A percentile compares a stretch with the other conserved stretches of the same genome.
phyloP scores from a whole-genome alignment of 495 filamentous ascomycete genomes.

The Letharia columbiana region DNA sequence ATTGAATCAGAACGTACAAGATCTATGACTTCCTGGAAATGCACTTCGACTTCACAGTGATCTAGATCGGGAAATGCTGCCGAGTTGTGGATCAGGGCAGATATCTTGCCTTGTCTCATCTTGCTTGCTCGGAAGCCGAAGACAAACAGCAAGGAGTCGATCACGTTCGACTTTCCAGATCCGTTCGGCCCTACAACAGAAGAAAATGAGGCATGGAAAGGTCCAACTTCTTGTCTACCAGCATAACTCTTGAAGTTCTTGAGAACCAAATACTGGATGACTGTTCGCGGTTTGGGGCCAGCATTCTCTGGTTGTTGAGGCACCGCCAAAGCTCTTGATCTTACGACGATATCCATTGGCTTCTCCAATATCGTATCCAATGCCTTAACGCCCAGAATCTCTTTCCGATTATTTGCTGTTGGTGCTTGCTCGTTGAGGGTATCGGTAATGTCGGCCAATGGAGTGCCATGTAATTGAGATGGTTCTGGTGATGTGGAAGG shows the following conservation, averaged over 20 bases:
- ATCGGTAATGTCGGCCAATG: slow-evolving; percentile 70
- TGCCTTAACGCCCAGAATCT: slow-evolving; percentile 58
- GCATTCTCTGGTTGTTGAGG: slow-evolving; percentile 57
- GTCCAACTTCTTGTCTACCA: slow-evolving; percentile 87
- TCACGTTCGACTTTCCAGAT: slow-evolving; percentile 97
- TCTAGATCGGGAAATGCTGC: slow-evolving; percentile 75
- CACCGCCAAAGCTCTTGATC: slow-evolving; percentile 64
- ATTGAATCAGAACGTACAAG: slow-evolving; percentile 33
- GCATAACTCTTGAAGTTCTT: slow-evolving; percentile 99
- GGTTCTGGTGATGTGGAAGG: slow-evolving; percentile 48
- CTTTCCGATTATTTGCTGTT: slow-evolving; percentile 35
- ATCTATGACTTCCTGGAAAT: slow-evolving; percentile 92
- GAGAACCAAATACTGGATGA: slow-evolving; percentile 82
- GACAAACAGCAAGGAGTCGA: slow-evolving; percentile 94
- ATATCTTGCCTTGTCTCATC: slow-evolving; percentile 98
- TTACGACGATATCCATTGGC: slow-evolving; percentile 90
- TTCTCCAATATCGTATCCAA: slow-evolving; percentile 70
- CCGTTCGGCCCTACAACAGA: slow-evolving; percentile 97
- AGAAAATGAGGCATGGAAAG: slow-evolving; percentile 96
- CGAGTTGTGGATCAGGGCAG: slow-evolving; percentile 93
- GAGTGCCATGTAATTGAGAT: slow-evolving; percentile 48
- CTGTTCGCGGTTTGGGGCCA: slow-evolving; percentile 72
- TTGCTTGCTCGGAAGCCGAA: slow-evolving; percentile 98
- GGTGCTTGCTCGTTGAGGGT: slow-evolving; percentile 53
- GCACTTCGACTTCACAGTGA: slow-evolving; percentile 88